These are phyloP conservation scores for Diutina sp. DNA, from an alignment of 1,139 yeast genomes.

Conservation along the genomic window DNA sequence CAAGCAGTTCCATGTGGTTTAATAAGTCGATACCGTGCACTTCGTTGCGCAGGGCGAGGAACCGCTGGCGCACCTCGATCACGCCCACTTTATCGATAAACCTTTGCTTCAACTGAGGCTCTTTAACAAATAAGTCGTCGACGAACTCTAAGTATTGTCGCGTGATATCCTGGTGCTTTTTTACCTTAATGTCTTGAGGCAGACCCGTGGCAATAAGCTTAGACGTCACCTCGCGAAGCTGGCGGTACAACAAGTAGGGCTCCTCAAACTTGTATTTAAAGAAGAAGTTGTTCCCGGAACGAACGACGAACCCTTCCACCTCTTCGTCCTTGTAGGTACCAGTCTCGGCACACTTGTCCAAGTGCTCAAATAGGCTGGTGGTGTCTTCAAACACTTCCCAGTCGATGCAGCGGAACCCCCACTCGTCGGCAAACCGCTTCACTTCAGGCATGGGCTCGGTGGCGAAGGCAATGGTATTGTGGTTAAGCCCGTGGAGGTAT, in stretches of 20 bases:
- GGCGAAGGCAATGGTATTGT: slow-evolving; percentile 47
- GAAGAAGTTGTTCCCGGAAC: slow-evolving; percentile 47
- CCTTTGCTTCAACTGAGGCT: slow-evolving; percentile 30
- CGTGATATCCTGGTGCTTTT: slow-evolving; percentile 45
- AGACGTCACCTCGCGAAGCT: slow-evolving; percentile 80
- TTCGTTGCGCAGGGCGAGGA: slow-evolving; percentile 23
- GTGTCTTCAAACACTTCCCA: slow-evolving; percentile 27
- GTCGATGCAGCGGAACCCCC: slow-evolving; percentile 57
- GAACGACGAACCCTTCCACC: slow-evolving; percentile 86
- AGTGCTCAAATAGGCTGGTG: slow-evolving; percentile 30
- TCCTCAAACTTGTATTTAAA: slow-evolving; percentile 94
- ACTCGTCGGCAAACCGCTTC: slow-evolving; percentile 42
- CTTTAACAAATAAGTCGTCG: slow-evolving; percentile 33
- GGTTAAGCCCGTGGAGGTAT: slow-evolving; percentile 80
- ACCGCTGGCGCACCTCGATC: slow-evolving; percentile 49
- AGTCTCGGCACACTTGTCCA: slow-evolving; percentile 45
- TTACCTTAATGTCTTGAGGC: background rate
- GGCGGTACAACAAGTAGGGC: slow-evolving; percentile 84
- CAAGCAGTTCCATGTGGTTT: slow-evolving; percentile 19
- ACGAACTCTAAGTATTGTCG: slow-evolving; percentile 59
- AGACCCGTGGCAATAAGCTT: slow-evolving; percentile 22
- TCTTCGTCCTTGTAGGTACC: slow-evolving; percentile 67
- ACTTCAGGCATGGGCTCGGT: slow-evolving; percentile 59
- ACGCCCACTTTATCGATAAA: slow-evolving; percentile 59
- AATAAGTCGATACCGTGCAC: background rate